Evolutionary conservation across 2,329 filamentous ascomycete genomes (phyloP), one percentile per base, ranked within the genome.

Genomic region (Ustulina deusta): DNA sequence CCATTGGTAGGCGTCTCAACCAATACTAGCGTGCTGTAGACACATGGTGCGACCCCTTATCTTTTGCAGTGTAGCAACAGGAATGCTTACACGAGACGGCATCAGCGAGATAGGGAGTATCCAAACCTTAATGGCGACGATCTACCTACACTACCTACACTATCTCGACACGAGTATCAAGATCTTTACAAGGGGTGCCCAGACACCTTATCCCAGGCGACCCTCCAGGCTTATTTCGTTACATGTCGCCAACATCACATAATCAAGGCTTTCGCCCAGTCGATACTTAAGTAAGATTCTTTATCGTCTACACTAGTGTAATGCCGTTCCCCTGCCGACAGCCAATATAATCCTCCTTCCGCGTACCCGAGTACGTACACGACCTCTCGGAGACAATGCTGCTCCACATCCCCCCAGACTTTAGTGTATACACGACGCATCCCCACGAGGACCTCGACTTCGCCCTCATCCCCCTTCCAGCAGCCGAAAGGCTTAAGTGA

Each of bases 361-460:
- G 34, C 34, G 20, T 29, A 25, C 32, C 34, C 38, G 15, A 34
- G 25, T 27, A 58, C 44, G 6, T 40, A 7, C 38, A 3, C 38
- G 10, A 15, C 13, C 6, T 40, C 13, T 38, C 17, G 29, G 17
- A 9, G 20, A 44, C 42, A 40, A 48, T 52, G 54, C 40, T 29
- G 56, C 49, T 68, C 55, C 65, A n/a, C 65, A 56, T 64, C 32
- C 61, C 55, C 34, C 22, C 20, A 38, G 27, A 52, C 40, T 25
- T 44, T 22, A 51, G n/a, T 56, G 22, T 38, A 38, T 42, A 15
- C 36, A 42, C 49, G 15, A 44, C 36, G 27, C 15, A 38, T 65
- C 17, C 61, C 66, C 51, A 59, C 56, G 64, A 65, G 25, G n/a
- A 27, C 36, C 38, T 54, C 51, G 40, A 49, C 60, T 54, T 54